Evolutionary conservation across 176 grass and related monocot genomes (phyloP), one percentile per base, ranked within the genome.

Genomic region (Aegilops speltoides): DNA sequence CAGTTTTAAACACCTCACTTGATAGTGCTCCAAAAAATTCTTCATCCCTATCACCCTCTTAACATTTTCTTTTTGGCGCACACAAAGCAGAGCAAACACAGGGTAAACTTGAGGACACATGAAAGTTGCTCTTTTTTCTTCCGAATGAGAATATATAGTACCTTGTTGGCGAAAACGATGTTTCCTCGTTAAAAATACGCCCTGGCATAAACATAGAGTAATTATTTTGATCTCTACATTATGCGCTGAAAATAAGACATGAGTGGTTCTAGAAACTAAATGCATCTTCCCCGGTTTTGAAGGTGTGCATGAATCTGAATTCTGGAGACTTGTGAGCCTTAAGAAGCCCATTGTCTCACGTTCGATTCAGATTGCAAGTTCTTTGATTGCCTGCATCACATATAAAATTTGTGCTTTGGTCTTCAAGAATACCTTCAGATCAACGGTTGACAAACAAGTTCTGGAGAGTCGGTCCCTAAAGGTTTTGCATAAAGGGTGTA

Each of bases 181-280:
- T 86, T 90, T 90, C 79, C 84, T 83, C 59, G 67, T 87, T 59
- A 36, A 83, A 87, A 80, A 87, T 90, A 87, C 67, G 38, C 45
- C 74, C 57, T 75, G 59, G 73, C 88, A 84, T 79, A 56, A 62
- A 62, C 2, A 79, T 38, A 79, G 8, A 79, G 54, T 62, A 34
- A 11, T n/a, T 10, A 6, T 26, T 59, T 74, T 73, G 38, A 26
- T 77, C 57, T 37, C 52, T 20, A 46, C 85, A 62, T 37, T 76
- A 37, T 46, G 60, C 14, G 6, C 16, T 10, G 28, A n/a, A 84
- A 65, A 77, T 67, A 83, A 83, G 75, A n/a, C 0, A 12, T 59
- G 17, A 28, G 34, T 34, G 60, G 40, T 83, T 91, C 68, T 61
- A 80, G 36, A 84, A 68, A 84, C 73, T 68, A 46, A 52, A 50